Base-by-base conservation (phyloP, 2,329 filamentous ascomycete genomes). In the Phialemonium atrogriseum region DNA sequence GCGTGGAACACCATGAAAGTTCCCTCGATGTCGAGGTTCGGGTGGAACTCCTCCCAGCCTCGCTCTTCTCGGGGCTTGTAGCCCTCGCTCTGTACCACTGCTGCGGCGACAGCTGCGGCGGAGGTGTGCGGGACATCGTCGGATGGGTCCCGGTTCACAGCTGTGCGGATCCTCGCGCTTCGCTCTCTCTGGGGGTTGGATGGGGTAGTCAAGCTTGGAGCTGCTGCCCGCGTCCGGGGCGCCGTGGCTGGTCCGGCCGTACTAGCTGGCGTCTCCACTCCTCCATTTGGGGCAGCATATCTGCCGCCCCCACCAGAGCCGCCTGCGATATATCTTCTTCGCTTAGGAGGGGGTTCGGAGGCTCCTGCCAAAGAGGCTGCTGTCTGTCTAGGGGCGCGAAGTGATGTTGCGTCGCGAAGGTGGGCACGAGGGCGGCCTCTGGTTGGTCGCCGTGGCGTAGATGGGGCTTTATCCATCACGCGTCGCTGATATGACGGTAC, bases 61-160 rank as follows among this genome's bases (percentile, higher is more conserved):
- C 89, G 79, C 62, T 98, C 91, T 60, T 98, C 91, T 50, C 91
- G 74, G 19, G 91, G 91, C 55, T 98, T 98, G 60, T 96, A 96
- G 30, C 89, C 88, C 63, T 96, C 91, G 48, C 79, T 88, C 52
- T 94, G 87, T 45, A 86, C 84, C 37, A 91, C 82, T 4, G 84
- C 82, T 5, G 86, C 87, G 30, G 88, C 85, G 15, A 88, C 84
- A 17, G 87, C 87, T 10, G 89, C 86, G n/a, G 81, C 86, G 27
- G 84, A 89, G 47, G 81, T 86, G 58, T 84, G 93, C 43, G 84
- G 74, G 54, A 84, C 83, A 44, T 66, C 70, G 42, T 73, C 71
- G 38, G 64, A 60, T 35, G 66, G 65, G 34, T 66, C 66, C 42
- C 50, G 55, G 52, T 51, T 61, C 14, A 63, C 66, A n/a, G 68